These are phyloP conservation scores for Phialophora expanda DNA, from an alignment of 2,329 filamentous ascomycete species.

Conservation along the genomic window DNA sequence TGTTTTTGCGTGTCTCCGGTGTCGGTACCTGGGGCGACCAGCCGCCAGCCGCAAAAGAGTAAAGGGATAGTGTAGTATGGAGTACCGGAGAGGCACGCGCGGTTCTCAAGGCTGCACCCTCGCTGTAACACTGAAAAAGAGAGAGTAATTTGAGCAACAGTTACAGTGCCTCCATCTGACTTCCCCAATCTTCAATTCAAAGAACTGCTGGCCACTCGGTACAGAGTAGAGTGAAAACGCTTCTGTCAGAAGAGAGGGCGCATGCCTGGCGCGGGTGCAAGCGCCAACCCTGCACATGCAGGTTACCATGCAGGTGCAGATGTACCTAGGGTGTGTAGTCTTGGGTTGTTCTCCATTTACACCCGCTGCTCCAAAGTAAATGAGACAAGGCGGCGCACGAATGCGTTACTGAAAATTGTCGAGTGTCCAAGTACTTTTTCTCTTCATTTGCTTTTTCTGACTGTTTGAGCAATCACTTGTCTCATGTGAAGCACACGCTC, in stretches of 20 bases:
- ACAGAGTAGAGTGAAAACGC: background rate
- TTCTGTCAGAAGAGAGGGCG: background rate
- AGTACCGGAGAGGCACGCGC: background rate
- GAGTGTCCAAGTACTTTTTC: slow-evolving; percentile 13
- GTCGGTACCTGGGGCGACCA: background rate
- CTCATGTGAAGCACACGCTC: slow-evolving; percentile 16
- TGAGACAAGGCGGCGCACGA: slow-evolving; percentile 9
- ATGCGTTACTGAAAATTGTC: slow-evolving; percentile 11
- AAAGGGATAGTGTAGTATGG: background rate
- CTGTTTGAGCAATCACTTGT: slow-evolving; percentile 18
- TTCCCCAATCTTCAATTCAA: background rate
- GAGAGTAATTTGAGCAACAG: background rate
- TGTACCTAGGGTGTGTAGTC: slow-evolving; percentile 1
- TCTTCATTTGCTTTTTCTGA: slow-evolving; percentile 16
- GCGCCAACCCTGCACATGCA: slow-evolving; percentile 8
- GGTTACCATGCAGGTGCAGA: slow-evolving; percentile 5
- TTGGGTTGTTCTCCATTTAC: background rate
- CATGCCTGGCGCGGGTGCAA: slow-evolving; percentile 1
- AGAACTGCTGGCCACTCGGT: background rate
- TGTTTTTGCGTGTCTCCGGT: background rate
- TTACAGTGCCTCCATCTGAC: background rate
- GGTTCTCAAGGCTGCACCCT: background rate
- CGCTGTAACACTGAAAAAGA: background rate
- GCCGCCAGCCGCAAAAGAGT: background rate
- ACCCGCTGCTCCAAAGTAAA: background rate